Conservation (phyloP, 768 basidiomycete genomes). For the Lyophyllum atratum region DNA sequence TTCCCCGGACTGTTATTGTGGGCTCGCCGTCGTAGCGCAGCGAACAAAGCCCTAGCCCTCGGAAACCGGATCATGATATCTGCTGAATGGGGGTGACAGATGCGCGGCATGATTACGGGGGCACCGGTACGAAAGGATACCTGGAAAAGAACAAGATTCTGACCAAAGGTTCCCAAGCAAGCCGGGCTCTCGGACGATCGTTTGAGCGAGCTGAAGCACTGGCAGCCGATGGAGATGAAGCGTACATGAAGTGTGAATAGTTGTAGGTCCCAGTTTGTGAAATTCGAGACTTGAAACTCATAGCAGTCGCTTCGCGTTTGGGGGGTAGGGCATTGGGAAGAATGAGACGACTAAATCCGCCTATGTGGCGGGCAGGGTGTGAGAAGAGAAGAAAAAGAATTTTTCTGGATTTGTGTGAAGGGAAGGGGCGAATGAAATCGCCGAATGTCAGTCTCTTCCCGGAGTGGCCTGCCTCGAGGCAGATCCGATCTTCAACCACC, state of each 20-base stretch:
- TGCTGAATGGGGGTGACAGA: slow-evolving; percentile 30
- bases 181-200: slow-evolving; percentile 6
- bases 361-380: slow-evolving; percentile 16
- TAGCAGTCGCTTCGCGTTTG: not conserved
- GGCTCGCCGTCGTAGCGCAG: slow-evolving; percentile 1
- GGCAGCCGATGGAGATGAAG: slow-evolving; percentile 13
- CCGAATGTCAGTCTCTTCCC: slow-evolving; percentile 17
- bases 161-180: slow-evolving; percentile 12
- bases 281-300: not conserved
- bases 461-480: slow-evolving; percentile 23
- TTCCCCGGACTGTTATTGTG: slow-evolving; percentile 7
- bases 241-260: slow-evolving; percentile 5
- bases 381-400: slow-evolving; percentile 8
- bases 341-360: slow-evolving; percentile 11
- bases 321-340: not conserved
- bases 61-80: slow-evolving; percentile 47
- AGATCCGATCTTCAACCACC: slow-evolving; percentile 9
- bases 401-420: slow-evolving; percentile 12
- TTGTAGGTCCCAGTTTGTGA: slow-evolving; percentile 1
- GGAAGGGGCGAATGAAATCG: slow-evolving; percentile 16
- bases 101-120: slow-evolving; percentile 29
- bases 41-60: slow-evolving; percentile 22
- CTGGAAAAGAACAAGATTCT: slow-evolving; percentile 6
- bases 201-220: not conserved
- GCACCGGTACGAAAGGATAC: slow-evolving; percentile 14